Evolutionary conservation across 768 basidiomycete species (phyloP), one percentile per base, ranked within the genome.

Genomic region (Leccinellum albellum): DNA sequence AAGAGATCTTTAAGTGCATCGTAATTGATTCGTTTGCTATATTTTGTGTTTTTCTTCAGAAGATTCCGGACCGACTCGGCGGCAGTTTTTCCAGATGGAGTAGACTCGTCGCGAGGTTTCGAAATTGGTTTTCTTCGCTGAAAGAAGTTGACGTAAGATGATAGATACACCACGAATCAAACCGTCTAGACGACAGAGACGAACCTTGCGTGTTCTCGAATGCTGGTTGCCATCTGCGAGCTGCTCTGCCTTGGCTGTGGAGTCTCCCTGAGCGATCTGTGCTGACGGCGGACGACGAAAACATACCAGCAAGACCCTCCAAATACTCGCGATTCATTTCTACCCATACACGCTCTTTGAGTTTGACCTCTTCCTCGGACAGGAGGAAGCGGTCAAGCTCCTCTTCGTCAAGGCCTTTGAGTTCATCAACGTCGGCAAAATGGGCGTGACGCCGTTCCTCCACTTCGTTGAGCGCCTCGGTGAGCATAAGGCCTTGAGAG

Each of bases 21-120:
- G 69, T 96, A 97, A 70, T 97, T 97, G 74, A 96, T 95, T 51
- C 92, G 85, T 67, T 91, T 91, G 74, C 90, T 93, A 73, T 94
- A 94, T 66, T 85, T 89, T 23, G 86, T 81, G 61, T 89, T 93
- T 74, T 92, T 91, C 76, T 89, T 88, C 64, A 94, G 78, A 33
- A 95, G 79, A 57, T 72, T 74, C 26, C 65, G 71, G 37, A 72
- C 71, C 24, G 71, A 74, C 48, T 72, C 71, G 1, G 72, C 71
- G 46, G 70, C 70, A 14, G 72, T 72, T 53, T 55, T 72, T 35
- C 70, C 71, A 6, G 71, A 74, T 4, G 72, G 83, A 7, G 84
- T 89, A 0, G 85, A 79, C 12, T 88, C 82, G 59, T 95, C 92
- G 31, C 89, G 82, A 21, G 91, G 89, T 68, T 81, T 81, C 44